Evolutionary conservation across 192 early-diverging fungal genomes (phyloP).

Genomic region (Dimargaris verticillata): DNA sequence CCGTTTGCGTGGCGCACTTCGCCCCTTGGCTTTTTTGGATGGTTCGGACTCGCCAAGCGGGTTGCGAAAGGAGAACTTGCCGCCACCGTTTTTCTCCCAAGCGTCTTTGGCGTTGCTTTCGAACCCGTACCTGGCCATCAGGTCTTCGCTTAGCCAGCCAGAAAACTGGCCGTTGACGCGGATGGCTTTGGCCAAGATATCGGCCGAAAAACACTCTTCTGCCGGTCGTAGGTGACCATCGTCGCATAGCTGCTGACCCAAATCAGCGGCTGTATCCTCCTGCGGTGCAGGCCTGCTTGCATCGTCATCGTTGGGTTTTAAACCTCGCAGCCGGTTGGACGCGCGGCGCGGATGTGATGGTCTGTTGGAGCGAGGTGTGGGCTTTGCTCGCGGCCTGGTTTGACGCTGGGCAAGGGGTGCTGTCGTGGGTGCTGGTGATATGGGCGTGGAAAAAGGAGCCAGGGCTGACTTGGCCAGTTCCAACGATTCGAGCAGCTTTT

Average conservation of each 20-base stretch:
- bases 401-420: slow-evolving; percentile 7
- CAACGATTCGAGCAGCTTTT: slow-evolving; percentile 34
- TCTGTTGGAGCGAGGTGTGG: background rate
- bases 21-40: slow-evolving; percentile 4
- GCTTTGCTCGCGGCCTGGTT: background rate
- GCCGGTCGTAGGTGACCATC: slow-evolving; percentile 28
- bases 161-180: slow-evolving; percentile 41
- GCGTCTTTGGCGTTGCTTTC: slow-evolving; percentile 37
- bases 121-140: slow-evolving; percentile 41
- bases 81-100: slow-evolving; percentile 64
- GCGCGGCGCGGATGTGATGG: slow-evolving; percentile 2
- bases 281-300: background rate
- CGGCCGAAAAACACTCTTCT: slow-evolving; percentile 35
- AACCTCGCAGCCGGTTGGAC: slow-evolving; percentile 12
- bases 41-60: slow-evolving; percentile 35
- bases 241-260: slow-evolving; percentile 14
- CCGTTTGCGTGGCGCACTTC: background rate
- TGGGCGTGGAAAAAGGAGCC: slow-evolving; percentile 3
- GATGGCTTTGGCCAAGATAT: slow-evolving; percentile 30
- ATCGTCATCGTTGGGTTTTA: background rate
- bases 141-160: slow-evolving; percentile 41
- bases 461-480: slow-evolving; percentile 13
- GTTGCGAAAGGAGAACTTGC: slow-evolving; percentile 49
- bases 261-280: slow-evolving; percentile 14
- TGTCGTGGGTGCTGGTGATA: slow-evolving; percentile 12